Conservation (phyloP, 106 monocot species). For the Phalaenopsis aphrodite region DNA sequence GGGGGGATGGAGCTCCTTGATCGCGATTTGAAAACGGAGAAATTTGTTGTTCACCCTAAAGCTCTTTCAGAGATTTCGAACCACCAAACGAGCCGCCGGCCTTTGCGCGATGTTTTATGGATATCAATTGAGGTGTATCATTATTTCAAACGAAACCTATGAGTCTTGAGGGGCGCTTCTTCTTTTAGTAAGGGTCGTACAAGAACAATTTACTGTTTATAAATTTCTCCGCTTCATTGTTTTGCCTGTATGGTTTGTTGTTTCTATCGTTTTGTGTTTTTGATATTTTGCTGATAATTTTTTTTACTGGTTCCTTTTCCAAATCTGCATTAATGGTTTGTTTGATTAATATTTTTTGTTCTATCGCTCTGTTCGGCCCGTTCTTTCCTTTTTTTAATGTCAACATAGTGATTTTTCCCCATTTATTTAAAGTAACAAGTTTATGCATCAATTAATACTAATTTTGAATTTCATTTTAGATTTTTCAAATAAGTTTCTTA, state of each 20-base stretch:
- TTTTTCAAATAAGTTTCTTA: not conserved
- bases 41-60: no score
- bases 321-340: not conserved
- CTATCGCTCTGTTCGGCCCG: not conserved
- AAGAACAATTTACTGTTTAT: not conserved
- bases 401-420: not conserved
- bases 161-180: not conserved
- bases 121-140: no score
- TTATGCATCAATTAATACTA: not conserved
- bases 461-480: not conserved
- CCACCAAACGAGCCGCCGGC: no score
- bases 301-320: not conserved
- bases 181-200: not conserved
- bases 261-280: not conserved
- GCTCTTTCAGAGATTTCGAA: no score
- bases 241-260: not conserved
- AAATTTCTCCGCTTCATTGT: not conserved
- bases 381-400: not conserved
- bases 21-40: not conserved
- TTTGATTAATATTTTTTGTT: not conserved
- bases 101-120: no score
- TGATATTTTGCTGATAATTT: not conserved
- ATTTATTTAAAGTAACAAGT: not conserved
- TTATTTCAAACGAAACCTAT: not conserved
- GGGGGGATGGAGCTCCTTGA: no score